Evolutionary conservation across 2,329 filamentous ascomycete species (phyloP).

Genomic region (Fusarium ramigenum): DNA sequence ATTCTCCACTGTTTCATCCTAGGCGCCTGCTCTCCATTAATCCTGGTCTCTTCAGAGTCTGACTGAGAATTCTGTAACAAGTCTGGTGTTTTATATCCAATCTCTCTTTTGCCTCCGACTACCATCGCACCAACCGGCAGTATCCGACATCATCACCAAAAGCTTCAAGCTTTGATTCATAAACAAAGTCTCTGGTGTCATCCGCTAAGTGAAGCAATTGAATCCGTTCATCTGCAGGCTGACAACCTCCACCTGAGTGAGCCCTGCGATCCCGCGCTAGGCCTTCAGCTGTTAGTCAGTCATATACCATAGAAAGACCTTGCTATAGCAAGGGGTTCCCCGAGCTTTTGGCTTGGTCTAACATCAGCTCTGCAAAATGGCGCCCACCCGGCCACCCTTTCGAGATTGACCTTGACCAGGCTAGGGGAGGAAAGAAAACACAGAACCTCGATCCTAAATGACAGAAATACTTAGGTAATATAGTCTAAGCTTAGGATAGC

Average conservation of each 20-base stretch:
- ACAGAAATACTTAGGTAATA: too few species aligned
- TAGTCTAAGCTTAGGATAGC: too few species aligned
- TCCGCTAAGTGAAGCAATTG: background rate
- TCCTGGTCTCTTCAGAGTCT: slow-evolving; percentile 9
- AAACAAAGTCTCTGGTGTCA: background rate
- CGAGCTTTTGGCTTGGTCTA: too few species aligned
- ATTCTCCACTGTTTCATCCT: slow-evolving; percentile 34
- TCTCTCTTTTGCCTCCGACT: background rate
- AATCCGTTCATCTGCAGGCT: slow-evolving; percentile 12
- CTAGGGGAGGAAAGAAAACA: too few species aligned
- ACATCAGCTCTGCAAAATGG: slow-evolving; percentile 2
- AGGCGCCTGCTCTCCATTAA: slow-evolving; percentile 16
- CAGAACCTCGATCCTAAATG: too few species aligned
- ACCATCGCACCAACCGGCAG: background rate
- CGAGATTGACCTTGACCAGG: slow-evolving; percentile 9
- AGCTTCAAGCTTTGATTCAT: background rate
- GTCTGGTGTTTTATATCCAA: slow-evolving; percentile 25
- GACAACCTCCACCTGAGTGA: slow-evolving; percentile 3
- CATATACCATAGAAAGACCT: too few species aligned
- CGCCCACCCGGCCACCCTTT: slow-evolving; percentile 8
- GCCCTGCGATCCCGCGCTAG: slow-evolving; percentile 21
- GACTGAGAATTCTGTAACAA: slow-evolving; percentile 27
- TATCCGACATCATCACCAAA: background rate
- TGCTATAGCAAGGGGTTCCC: too few species aligned
- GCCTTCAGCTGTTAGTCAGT: slow-evolving; percentile 5